Conservation (phyloP, 306 rosid genomes). For the Dryas alaskensis region DNA sequence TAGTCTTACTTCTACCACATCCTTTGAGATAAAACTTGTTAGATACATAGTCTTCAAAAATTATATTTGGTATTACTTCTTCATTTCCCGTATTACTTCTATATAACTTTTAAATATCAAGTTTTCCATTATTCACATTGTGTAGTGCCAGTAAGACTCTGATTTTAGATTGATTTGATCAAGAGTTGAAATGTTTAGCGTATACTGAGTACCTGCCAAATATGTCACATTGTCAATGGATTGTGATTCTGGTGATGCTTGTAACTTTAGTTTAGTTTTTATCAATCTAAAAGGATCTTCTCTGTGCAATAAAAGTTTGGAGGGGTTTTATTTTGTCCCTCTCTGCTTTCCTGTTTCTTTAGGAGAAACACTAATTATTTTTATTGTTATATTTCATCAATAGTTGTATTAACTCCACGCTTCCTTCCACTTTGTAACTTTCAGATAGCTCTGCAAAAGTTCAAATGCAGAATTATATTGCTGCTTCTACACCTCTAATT, state of each 20-base stretch:
- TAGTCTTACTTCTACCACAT: background rate
- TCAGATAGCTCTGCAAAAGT: conserved; percentile 68
- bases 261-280: background rate
- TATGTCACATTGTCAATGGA: background rate
- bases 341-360: background rate
- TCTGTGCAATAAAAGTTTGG: background rate
- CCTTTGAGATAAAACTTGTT: background rate
- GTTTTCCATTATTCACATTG: background rate
- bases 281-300: background rate
- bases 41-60: too few relatives aligned
- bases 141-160: background rate
- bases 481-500: conserved; percentile 59
- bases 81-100: background rate
- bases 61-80: background rate
- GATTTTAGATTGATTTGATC: background rate
- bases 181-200: background rate
- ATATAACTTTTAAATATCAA: background rate
- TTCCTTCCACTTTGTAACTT: conserved; percentile 21
- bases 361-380: background rate
- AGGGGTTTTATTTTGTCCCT: background rate
- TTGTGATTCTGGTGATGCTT: background rate
- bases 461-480: conserved; percentile 70
- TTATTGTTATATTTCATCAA: background rate
- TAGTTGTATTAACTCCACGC: conserved; percentile 1
- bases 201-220: background rate